A percentile compares a stretch with the other conserved stretches of the same genome.
Conservation (phyloP, 148 eudicot species). For the Silene latifolia region DNA sequence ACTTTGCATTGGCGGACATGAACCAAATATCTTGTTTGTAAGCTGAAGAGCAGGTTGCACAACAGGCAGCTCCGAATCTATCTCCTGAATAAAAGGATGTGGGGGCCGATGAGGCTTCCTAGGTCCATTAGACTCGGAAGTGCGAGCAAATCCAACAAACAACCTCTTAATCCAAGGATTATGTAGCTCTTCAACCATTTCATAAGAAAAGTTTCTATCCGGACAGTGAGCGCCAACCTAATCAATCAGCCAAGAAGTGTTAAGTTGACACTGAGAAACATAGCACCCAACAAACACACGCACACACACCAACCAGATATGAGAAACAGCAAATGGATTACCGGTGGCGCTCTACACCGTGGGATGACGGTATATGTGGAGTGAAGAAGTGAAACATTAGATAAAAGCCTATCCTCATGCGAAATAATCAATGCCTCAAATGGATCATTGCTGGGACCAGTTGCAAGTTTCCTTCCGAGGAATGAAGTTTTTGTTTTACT, state of each 20-base stretch:
- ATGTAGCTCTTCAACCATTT: constrained; percentile 72
- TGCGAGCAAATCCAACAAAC: constrained; percentile 88
- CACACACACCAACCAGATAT: background rate
- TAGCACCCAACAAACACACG: background rate
- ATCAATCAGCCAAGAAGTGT: constrained; percentile 20
- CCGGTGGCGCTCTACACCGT: constrained; percentile 84
- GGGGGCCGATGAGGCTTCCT: constrained; percentile 61
- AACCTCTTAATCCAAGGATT: constrained; percentile 91
- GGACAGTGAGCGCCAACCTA: constrained; percentile 76
- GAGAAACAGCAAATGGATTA: constrained; percentile 28
- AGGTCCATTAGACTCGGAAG: constrained; percentile 87
- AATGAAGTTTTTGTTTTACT: constrained; percentile 48
- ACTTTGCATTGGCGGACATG: constrained; percentile 92
- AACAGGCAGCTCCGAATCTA: constrained; percentile 77
- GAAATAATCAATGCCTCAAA: constrained; percentile 75
- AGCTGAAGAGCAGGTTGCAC: constrained; percentile 78
- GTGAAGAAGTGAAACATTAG: constrained; percentile 63
- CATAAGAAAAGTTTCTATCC: constrained; percentile 83
- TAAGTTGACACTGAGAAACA: constrained; percentile 11
- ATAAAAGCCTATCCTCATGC: constrained; percentile 77
- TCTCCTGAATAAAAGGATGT: constrained; percentile 83
- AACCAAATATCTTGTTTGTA: constrained; percentile 79
- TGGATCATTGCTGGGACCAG: constrained; percentile 67
- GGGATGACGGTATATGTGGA: constrained; percentile 87
- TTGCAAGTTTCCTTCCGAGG: constrained; percentile 48